A percentile compares a stretch with the other conserved stretches of the same genome.
Evolutionary conservation across 805 yeast species (phyloP).

Genomic region (Suhomyces xylopsoci): DNA sequence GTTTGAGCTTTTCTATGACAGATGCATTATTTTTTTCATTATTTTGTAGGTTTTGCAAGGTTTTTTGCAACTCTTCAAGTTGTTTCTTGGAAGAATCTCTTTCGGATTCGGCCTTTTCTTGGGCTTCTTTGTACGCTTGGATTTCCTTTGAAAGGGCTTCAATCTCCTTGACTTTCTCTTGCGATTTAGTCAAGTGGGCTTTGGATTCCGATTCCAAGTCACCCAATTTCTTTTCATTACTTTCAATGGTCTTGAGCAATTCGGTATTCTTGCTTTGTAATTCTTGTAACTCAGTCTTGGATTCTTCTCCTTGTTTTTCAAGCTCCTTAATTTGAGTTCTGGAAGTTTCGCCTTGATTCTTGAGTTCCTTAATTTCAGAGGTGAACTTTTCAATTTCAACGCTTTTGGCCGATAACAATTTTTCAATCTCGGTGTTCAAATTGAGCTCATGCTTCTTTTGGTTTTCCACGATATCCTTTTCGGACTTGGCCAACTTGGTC

Average conservation of each 20-base stretch:
- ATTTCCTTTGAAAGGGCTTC: neutral
- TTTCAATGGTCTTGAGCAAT: neutral
- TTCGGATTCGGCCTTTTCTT: neutral
- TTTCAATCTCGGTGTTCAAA: slow-evolving; percentile 24
- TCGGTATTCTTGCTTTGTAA: neutral
- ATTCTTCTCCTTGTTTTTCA: neutral
- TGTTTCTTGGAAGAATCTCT: neutral
- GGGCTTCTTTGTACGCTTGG: neutral
- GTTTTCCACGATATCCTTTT: slow-evolving; percentile 5
- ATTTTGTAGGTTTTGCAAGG: neutral
- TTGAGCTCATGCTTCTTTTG: slow-evolving; percentile 20
- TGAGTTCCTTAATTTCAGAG: neutral
- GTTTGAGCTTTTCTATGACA: neutral
- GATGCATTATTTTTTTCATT: neutral
- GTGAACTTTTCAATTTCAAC: slow-evolving; percentile 13
- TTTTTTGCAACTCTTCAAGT: neutral
- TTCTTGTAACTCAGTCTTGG: neutral
- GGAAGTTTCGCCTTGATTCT: neutral
- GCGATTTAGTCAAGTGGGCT: neutral
- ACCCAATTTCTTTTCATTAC: neutral
- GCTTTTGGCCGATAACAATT: slow-evolving; percentile 21
- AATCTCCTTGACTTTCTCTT: neutral
- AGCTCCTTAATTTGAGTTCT: neutral
- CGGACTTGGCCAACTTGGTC: slow-evolving; percentile 4
- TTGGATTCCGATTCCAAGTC: neutral